Evolutionary conservation across 192 early-diverging fungal species (phyloP), one percentile per base, ranked within the genome.

Genomic region (Coemansia guatemalensis): DNA sequence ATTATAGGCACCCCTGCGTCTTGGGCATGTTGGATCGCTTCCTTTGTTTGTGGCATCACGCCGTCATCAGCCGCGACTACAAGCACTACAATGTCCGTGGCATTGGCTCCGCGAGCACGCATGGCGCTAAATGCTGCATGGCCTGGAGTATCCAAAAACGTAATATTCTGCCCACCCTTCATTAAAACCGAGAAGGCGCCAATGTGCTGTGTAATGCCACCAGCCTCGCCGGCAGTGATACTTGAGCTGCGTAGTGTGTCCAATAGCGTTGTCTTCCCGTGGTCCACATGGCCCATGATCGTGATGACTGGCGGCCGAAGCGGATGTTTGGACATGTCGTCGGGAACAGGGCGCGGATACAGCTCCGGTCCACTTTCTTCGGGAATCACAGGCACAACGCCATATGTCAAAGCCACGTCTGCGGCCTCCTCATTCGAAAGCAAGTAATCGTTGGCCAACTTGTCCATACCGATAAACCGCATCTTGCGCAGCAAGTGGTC

Each of bases 131-230:
- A 99, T 23, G 95, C 96, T 0, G 95, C 93, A 60, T 99, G 96
- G 11, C 96, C 96, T 9, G 96, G 96, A 8, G 96, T 99, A 64
- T 99, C 96, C 65, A 99, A 71, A 65, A 99, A 96, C 0, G 96
- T 99, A 61, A 97, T 96, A 58, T 64, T 62, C 47, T 69, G 51
- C 1, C 69, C 68, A 44, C 64, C 53, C 47, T 62, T 62, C 26
- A 83, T 59, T 59, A 60, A 24, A 4, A 83, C 90, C 8, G 90
- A 92, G 73, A 98, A 98, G 23, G 95, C 95, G 59, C 96, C 96
- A 79, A 99, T 99, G 68, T 99, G 96, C 79, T 99, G 96, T 0
- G 96, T 99, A 53, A 98, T 98, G 11, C 96, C 96, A 39, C 96
- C 96, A 3, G 91, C 90, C 78, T 98, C 96, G 8, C 87, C 85